Percentiles rank a stretch among this genome's conserved stretches.
phyloP scores from a whole-genome alignment of 2,329 filamentous ascomycete species.

The Colletotrichum euphorbiae region DNA sequence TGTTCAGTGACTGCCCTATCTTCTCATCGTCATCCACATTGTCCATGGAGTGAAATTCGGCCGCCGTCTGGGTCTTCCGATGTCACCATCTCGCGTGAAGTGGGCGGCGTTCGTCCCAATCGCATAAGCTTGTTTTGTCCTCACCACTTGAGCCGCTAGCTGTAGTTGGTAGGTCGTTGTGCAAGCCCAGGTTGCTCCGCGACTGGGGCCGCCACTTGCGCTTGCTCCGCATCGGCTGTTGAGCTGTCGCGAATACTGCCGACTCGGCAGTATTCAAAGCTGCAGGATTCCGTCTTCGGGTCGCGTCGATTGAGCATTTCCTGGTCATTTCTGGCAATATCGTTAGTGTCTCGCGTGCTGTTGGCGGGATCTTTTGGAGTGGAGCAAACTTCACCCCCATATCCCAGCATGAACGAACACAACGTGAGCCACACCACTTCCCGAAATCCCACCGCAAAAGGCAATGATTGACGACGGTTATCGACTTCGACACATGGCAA shows the following conservation, averaged over 20 bases:
- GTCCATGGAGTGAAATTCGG: not conserved
- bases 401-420: not conserved
- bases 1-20: no score
- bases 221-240: not conserved
- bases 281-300: not conserved
- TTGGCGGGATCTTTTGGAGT: not conserved
- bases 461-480: no score
- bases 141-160: conserved; percentile 13
- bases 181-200: conserved; percentile 1
- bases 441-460: not conserved
- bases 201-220: conserved; percentile 17
- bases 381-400: not conserved
- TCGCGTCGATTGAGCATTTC: not conserved
- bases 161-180: conserved; percentile 30
- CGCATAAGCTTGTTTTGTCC: conserved; percentile 19
- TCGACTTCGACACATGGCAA: no score
- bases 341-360: not conserved
- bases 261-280: not conserved
- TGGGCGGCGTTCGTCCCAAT: conserved; percentile 13
- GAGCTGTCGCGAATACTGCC: no score
- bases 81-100: conserved; percentile 12
- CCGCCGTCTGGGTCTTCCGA: not conserved
- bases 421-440: not conserved
- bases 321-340: not conserved
- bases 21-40: conserved; percentile 11